These are phyloP conservation scores for Phaeosphaeria sp. DNA, from an alignment of 2,329 filamentous ascomycete species.

Conservation along the genomic window DNA sequence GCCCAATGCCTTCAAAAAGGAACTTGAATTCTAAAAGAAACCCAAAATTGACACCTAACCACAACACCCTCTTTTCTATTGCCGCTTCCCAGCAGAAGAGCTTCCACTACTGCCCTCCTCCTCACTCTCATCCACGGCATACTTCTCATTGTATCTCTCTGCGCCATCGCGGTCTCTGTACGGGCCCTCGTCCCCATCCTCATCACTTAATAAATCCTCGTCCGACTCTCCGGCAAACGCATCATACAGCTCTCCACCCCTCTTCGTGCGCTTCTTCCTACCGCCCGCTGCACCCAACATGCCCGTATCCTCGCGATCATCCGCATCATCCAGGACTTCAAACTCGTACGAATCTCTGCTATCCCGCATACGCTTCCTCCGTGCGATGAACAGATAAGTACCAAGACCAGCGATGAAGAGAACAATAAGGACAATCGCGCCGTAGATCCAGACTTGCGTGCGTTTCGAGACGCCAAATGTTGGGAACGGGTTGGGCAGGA, in stretches of 20 bases:
- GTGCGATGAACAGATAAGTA: conserved; percentile 81
- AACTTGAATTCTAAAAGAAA: conserved; percentile 5
- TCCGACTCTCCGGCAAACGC: conserved; percentile 95
- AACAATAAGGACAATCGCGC: conserved; percentile 81
- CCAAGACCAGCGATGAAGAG: conserved; percentile 82
- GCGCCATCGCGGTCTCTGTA: conserved; percentile 40
- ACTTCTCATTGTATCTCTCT: conserved; percentile 43
- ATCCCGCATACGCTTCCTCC: conserved; percentile 77
- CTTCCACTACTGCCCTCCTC: conserved; percentile 35
- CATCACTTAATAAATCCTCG: conserved; percentile 65
- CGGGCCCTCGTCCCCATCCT: conserved; percentile 47
- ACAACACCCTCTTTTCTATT: conserved; percentile 23
- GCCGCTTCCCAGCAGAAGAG: conserved; percentile 32
- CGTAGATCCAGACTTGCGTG: conserved; percentile 94
- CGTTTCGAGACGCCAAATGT: conserved; percentile 87
- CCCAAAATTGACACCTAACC: not conserved
- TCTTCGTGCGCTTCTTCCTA: conserved; percentile 56
- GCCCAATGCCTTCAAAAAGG: conserved; percentile 19
- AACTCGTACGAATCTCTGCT: conserved; percentile 90
- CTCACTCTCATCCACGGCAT: conserved; percentile 26
- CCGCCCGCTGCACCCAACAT: conserved; percentile 44
- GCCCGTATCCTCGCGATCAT: conserved; percentile 64
- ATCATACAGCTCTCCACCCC: conserved; percentile 93
- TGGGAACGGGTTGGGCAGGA: conserved; percentile 85
- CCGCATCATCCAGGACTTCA: conserved; percentile 86